phyloP scores from a whole-genome alignment of 495 filamentous ascomycete genomes.

The Clavariopsis aquatica region DNA sequence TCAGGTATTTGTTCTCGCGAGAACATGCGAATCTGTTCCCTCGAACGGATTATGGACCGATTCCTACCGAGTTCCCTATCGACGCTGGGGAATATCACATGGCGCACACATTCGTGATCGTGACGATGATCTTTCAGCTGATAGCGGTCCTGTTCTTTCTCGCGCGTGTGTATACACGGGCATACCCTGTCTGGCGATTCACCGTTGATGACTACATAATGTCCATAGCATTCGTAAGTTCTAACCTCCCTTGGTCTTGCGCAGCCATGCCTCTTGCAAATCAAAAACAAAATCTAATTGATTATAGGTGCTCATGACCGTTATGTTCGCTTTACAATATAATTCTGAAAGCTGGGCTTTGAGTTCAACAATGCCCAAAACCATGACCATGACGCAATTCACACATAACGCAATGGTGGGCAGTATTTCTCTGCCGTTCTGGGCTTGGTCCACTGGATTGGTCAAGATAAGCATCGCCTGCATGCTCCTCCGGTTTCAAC shows the following conservation, averaged over 20 bases:
- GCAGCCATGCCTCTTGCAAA: neutral
- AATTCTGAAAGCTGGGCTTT: neutral
- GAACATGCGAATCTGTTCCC: neutral
- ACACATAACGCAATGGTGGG: constrained; percentile 5
- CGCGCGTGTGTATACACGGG: constrained; percentile 20
- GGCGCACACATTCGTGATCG: constrained; percentile 8
- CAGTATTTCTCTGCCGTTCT: constrained; percentile 28
- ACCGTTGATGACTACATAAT: constrained; percentile 25
- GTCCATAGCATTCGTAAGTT: constrained; percentile 16
- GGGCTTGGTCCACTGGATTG: constrained; percentile 39
- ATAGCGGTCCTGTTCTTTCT: constrained; percentile 7
- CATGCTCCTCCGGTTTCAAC: constrained; percentile 44
- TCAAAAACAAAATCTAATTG: neutral
- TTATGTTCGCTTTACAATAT: constrained; percentile 5
- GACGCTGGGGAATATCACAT: neutral
- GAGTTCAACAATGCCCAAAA: neutral
- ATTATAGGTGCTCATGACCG: neutral
- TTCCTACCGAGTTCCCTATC: neutral
- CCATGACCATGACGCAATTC: neutral
- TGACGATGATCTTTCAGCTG: constrained; percentile 5
- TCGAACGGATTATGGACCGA: neutral
- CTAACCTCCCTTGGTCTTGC: neutral
- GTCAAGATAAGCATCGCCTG: constrained; percentile 44
- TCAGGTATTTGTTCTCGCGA: neutral
- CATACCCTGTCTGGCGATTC: constrained; percentile 19